Evolutionary conservation across 2,329 filamentous ascomycete genomes (phyloP).

Genomic region (Aspergillus versicolor): DNA sequence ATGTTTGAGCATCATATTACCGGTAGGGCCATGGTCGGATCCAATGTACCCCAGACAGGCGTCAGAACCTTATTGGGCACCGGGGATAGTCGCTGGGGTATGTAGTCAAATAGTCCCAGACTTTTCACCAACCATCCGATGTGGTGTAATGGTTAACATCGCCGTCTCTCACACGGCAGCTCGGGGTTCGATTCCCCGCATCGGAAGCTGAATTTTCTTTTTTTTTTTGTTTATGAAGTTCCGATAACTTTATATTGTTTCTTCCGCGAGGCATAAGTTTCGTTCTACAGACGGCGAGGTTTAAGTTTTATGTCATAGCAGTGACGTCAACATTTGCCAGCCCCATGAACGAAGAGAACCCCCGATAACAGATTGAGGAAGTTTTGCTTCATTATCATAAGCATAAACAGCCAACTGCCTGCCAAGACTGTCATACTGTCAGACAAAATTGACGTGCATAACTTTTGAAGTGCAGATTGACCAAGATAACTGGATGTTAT

Average conservation of each 20-base stretch:
- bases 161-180: slow-evolving; percentile 29
- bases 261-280: background rate
- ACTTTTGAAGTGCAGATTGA: background rate
- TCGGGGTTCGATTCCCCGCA: slow-evolving; percentile 28
- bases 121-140: slow-evolving; percentile 13
- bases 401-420: background rate
- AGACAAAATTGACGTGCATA: background rate
- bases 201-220: slow-evolving; percentile 13
- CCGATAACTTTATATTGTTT: background rate
- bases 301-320: background rate
- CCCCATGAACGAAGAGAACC: too few species aligned
- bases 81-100: background rate
- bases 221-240: background rate
- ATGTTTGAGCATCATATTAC: too few species aligned
- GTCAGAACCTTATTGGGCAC: background rate
- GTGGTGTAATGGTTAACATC: slow-evolving; percentile 26
- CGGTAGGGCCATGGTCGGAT: too few species aligned
- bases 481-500: too few species aligned
- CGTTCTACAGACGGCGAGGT: background rate
- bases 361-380: too few species aligned
- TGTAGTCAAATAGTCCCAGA: background rate
- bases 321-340: background rate
- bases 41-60: too few species aligned
- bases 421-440: too few species aligned
- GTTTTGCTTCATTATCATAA: background rate